A percentile compares a stretch with the other conserved stretches of the same genome.
Conservation (phyloP, 2,329 filamentous ascomycete species). For the Chalaropsis ovoidea region DNA sequence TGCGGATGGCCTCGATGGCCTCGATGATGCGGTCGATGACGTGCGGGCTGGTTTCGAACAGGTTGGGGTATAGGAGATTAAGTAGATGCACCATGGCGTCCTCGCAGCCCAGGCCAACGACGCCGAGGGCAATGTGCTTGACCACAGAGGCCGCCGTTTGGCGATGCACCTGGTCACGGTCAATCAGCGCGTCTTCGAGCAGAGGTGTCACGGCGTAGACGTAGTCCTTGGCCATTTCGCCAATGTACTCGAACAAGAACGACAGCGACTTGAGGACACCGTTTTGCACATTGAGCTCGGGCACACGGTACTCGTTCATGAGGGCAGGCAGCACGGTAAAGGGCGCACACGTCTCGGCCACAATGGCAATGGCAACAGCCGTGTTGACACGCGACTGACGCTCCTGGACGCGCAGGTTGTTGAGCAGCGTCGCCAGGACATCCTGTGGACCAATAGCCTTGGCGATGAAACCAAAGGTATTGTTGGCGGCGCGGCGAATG, state of each 20-base stretch:
- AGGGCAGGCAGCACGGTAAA: conserved; percentile 97
- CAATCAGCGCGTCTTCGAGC: conserved; percentile 92
- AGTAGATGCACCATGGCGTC: conserved; percentile 97
- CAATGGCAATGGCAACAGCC: conserved; percentile 94
- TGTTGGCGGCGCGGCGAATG: conserved; percentile 94
- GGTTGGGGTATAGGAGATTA: conserved; percentile 89
- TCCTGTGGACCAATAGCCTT: conserved; percentile 98
- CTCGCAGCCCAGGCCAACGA: conserved; percentile 95
- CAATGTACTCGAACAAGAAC: conserved; percentile 98
- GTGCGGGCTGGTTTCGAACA: conserved; percentile 96
- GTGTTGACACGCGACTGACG: conserved; percentile 98
- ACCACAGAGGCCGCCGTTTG: conserved; percentile 95
- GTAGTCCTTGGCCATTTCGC: conserved; percentile 99
- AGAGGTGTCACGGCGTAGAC: conserved; percentile 95
- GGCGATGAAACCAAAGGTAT: conserved; percentile 98
- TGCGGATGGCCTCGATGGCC: conserved; percentile 88
- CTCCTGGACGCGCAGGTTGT: conserved; percentile 94
- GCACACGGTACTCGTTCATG: conserved; percentile 99
- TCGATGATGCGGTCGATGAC: conserved; percentile 97
- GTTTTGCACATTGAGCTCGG: conserved; percentile 97
- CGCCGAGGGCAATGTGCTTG: conserved; percentile 93
- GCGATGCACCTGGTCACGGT: conserved; percentile 93
- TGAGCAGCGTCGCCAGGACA: conserved; percentile 86
- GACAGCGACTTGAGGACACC: conserved; percentile 94
- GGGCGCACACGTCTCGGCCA: conserved; percentile 93